These are phyloP conservation scores for Lunularia cruciata DNA, from an alignment of 225 moss, liverwort and hornwort genomes.

Conservation along the genomic window DNA sequence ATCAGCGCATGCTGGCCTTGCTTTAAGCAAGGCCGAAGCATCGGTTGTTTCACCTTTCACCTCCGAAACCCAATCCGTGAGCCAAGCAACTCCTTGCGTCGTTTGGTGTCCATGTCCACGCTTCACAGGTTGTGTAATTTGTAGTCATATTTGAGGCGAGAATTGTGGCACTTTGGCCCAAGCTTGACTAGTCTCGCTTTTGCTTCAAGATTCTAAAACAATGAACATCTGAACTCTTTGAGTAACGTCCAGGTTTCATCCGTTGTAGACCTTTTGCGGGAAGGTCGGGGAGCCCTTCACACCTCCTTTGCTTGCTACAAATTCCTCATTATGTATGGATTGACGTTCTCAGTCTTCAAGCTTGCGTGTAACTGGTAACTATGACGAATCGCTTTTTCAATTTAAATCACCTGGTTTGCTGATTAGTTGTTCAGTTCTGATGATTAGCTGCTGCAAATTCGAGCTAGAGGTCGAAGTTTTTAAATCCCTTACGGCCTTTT, in stretches of 20 bases:
- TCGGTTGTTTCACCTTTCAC: conserved; percentile 66
- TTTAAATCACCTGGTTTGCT: no score
- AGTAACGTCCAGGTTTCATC: conserved; percentile 66
- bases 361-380: conserved; percentile 47
- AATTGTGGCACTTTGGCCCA: no score
- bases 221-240: background rate
- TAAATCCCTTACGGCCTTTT: no score
- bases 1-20: conserved; percentile 58
- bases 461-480: no score
- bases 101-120: background rate
- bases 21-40: conserved; percentile 64
- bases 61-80: conserved; percentile 55
- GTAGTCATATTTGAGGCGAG: no score
- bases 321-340: conserved; percentile 74
- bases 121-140: no score
- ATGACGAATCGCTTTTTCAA: background rate
- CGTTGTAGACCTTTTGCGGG: conserved; percentile 54
- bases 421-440: no score
- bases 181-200: background rate
- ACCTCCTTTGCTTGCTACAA: conserved; percentile 82
- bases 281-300: conserved; percentile 70
- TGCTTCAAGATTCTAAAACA: background rate
- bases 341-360: conserved; percentile 68
- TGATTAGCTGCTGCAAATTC: no score
- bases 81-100: background rate